Conservation (phyloP, 2,329 filamentous ascomycete genomes). For the Penicillium occitanis region DNA sequence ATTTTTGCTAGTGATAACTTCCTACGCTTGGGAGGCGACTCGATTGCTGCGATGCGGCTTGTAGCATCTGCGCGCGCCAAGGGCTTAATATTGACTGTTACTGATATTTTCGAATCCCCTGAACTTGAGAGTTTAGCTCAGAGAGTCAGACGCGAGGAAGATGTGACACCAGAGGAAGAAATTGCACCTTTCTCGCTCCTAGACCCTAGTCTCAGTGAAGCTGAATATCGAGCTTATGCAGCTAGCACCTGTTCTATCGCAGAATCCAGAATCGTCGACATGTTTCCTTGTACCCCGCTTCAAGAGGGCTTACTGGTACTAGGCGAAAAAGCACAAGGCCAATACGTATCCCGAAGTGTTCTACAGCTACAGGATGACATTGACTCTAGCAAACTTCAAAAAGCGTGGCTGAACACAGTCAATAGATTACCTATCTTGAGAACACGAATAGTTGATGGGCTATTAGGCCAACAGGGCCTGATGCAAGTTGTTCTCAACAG, state of each 20-base stretch:
- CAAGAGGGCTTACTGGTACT: constrained; percentile 49
- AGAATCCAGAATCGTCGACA: background rate
- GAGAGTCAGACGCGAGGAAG: background rate
- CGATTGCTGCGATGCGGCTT: constrained; percentile 27
- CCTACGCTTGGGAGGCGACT: constrained; percentile 31
- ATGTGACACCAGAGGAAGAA: background rate
- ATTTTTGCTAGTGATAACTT: constrained; percentile 30
- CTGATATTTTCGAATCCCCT: constrained; percentile 12
- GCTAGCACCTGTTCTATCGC: constrained; percentile 7
- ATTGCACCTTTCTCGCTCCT: constrained; percentile 11
- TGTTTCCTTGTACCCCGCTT: constrained; percentile 45
- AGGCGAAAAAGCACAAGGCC: constrained; percentile 45
- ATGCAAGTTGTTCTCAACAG: constrained; percentile 4
- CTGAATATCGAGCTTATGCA: constrained; percentile 14
- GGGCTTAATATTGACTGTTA: constrained; percentile 12
- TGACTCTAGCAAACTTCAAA: background rate
- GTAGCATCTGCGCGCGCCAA: constrained; percentile 18
- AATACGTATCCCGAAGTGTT: constrained; percentile 1
- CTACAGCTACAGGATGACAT: constrained; percentile 7
- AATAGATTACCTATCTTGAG: constrained; percentile 7
- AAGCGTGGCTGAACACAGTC: background rate
- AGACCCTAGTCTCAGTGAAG: background rate
- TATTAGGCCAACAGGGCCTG: background rate
- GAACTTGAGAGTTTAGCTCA: constrained; percentile 9
- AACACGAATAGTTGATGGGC: constrained; percentile 13